These are phyloP conservation scores for Amaranthus cruentus DNA, from an alignment of 148 eudicot species.

Conservation along the genomic window DNA sequence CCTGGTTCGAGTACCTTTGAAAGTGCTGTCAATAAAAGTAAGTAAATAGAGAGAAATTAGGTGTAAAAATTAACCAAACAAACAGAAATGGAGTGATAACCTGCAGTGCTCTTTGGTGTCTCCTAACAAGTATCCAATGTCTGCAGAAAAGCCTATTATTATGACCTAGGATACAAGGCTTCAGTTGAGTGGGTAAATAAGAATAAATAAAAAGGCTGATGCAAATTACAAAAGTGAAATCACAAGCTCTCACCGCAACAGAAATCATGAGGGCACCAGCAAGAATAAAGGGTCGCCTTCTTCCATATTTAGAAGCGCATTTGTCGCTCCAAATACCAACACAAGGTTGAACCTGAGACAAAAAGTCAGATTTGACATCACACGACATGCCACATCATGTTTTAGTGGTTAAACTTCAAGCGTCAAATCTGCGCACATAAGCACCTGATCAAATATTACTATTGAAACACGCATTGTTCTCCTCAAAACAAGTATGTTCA, in stretches of 20 bases:
- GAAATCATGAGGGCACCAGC: constrained; percentile 89
- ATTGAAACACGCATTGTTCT: not conserved
- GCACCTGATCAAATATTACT: not conserved
- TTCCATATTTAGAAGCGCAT: constrained; percentile 92
- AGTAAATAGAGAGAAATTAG: constrained; percentile 17
- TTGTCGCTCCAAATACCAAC: constrained; percentile 99
- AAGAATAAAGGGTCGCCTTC: constrained; percentile 92
- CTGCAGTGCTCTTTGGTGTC: constrained; percentile 96
- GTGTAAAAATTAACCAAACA: constrained; percentile 12
- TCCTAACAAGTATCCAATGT: constrained; percentile 90
- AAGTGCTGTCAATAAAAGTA: constrained; percentile 56
- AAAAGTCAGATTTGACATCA: not conserved
- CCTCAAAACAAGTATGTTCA: not conserved
- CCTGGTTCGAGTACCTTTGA: constrained; percentile 87
- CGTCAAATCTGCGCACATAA: not conserved
- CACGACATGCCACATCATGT: not conserved
- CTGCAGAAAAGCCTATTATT: constrained; percentile 97
- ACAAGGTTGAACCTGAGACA: constrained; percentile 93
- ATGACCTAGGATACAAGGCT: constrained; percentile 66
- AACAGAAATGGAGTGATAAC: constrained; percentile 33
- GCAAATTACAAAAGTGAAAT: constrained; percentile 16
- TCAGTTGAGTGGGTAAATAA: constrained; percentile 36
- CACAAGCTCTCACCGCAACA: constrained; percentile 56
- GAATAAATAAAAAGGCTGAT: constrained; percentile 1
- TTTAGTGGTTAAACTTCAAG: not conserved